Base-by-base conservation (phyloP, 441 rosid species). In the Adansonia grandidieri region DNA sequence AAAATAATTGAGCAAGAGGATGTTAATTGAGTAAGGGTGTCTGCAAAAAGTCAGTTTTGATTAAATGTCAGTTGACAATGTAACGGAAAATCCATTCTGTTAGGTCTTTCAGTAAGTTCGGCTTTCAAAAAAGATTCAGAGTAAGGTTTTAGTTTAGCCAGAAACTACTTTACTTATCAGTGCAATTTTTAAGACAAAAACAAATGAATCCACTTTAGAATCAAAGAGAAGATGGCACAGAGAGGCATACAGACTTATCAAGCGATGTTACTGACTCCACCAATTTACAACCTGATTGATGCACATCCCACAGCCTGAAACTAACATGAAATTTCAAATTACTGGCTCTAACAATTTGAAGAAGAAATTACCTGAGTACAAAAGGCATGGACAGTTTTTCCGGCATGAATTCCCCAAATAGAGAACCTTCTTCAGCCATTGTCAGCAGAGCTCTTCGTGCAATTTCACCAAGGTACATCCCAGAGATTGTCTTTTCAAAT, bases 401-500 rank as follows among this genome's bases (percentile, higher is more conserved):
- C 5, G 91, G 93, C 69, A 83, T 61, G 0, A 71, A 75, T 64
- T 83, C 73, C 56, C 94, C 91, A 64, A 95, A 93, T 73, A 91
- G 71, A 73, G 84, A 89, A 79, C 88, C 87, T 80, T 82, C 93
- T 82, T 83, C 83, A 37, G 92, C 91, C 91, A 95, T 90, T 66
- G 85, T 80, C 32, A 87, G 80, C 32, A 92, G 84, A 57, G 83
- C 92, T 79, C 92, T 78, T 13, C 95, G 85, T 8, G 86, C 96
- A 80, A 93, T 92, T 87, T 95, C 98, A 75, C 97, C 98, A 8
- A 90, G 89, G 84, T 92, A 93, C 98, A 95, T 95, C 77, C 98
- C 99, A 56, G 98, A 89, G 82, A 93, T 92, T 73, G 92, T 95
- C 89, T 92, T 95, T 91, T 95, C 99, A 74, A 85, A 89, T 84